Percentiles rank a stretch among this genome's conserved stretches.
Conservation (phyloP, 768 basidiomycete genomes). For the Macrolepiota fuliginosa region DNA sequence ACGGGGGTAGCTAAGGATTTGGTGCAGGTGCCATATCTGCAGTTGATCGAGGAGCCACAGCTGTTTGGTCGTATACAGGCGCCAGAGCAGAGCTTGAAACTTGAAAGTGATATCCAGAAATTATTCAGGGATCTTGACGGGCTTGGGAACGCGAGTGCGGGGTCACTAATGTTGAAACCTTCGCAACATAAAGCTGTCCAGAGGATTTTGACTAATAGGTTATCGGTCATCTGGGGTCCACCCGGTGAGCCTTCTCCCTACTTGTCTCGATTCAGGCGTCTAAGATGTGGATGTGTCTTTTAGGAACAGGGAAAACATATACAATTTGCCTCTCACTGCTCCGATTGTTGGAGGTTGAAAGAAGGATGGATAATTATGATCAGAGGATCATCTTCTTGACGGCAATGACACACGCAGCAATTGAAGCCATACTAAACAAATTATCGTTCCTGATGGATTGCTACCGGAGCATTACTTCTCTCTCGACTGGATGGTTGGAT, state of each 20-base stretch:
- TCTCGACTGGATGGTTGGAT: constrained; percentile 41
- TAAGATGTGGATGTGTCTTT: background rate
- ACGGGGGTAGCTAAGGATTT: constrained; percentile 12
- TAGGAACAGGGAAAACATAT: constrained; percentile 54
- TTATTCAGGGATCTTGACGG: constrained; percentile 36
- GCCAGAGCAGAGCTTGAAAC: constrained; percentile 29
- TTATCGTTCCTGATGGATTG: constrained; percentile 33
- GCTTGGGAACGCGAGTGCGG: constrained; percentile 33
- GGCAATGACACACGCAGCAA: constrained; percentile 52
- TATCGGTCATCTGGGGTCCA: constrained; percentile 51
- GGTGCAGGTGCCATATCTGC: constrained; percentile 36
- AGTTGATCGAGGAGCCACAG: constrained; percentile 40
- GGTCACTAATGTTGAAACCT: constrained; percentile 39
- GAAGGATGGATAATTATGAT: constrained; percentile 25
- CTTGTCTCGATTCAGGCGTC: background rate
- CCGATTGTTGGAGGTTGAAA: constrained; percentile 41
- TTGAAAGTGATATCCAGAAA: constrained; percentile 36
- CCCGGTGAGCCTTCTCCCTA: constrained; percentile 31
- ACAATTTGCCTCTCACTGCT: constrained; percentile 46
- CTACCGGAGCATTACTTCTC: constrained; percentile 33
- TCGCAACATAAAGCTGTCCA: constrained; percentile 46
- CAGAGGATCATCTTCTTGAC: constrained; percentile 44
- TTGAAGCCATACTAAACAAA: constrained; percentile 45
- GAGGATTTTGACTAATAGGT: constrained; percentile 39
- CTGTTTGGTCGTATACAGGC: constrained; percentile 31